Base-by-base conservation (phyloP, 208 protist species). In the Leishmania braziliensis region DNA sequence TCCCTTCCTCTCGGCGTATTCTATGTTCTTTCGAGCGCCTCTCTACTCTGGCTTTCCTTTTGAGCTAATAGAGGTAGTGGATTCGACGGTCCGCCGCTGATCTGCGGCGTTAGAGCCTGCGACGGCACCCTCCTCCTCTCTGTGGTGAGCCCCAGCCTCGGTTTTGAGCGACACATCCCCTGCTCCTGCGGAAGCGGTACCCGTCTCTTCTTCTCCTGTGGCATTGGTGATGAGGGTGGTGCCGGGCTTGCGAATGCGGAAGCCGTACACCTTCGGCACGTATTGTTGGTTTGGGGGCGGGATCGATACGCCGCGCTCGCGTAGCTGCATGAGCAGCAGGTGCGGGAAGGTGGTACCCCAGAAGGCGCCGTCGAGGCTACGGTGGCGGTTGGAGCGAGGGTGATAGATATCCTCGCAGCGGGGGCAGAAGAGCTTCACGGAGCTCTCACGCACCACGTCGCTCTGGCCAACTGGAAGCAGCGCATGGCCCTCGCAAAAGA, bases 281-380 rank as follows among this genome's bases (percentile, higher is more conserved):
- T 99, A 99, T 69, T 88, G 82, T 83, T 95, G 94, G 74, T 78
- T 90, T 8, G 92, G 87, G 60, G 87, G 86, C 33, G 81, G 66
- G 18, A 95, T 89, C 56, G 73, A 66, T 79, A 81, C 71, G 5
- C 89, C 85, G 79, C 84, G 86, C 88, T 97, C 79, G 51, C 87
- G 82, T 91, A 98, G 76, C 76, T 95, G 77, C 94, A 96, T 83
- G 86, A 94, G 80, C 89, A 97, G 86, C 9, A 99, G 84, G 81
- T 99, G 98, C 23, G 98, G 94, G 72, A 99, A 99, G 12, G 98
- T 99, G 5, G 98, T 99, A 36, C 99, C 99, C 94, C 99, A 99
- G 88, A 99, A 99, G 54, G 98, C 98, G 10, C 98, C 98, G 81
- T 99, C 98, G 51, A 99, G 87, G n/a, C 92, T 92, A 75, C 97